phyloP scores from a whole-genome alignment of 2,329 filamentous ascomycete species.

The Nannizziopsis arthrosporioides region DNA sequence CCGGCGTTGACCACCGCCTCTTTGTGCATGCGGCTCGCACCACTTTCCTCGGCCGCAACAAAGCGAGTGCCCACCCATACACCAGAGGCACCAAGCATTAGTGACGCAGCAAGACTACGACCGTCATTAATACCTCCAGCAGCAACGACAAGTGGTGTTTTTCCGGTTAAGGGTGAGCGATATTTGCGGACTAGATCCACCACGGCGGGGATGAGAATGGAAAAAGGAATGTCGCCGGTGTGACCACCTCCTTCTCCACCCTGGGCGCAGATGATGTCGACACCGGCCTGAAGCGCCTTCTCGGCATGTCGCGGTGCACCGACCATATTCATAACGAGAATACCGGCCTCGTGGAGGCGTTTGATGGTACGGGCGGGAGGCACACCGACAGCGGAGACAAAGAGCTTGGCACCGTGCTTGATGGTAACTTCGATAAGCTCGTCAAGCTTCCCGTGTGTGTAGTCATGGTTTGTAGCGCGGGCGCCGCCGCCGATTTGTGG shows the following conservation, averaged over 20 bases:
- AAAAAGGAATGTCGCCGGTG: slow-evolving; percentile 75
- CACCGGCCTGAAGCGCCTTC: slow-evolving; percentile 75
- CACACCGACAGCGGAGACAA: slow-evolving; percentile 80
- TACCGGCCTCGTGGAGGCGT: slow-evolving; percentile 63
- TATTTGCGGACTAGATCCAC: slow-evolving; percentile 71
- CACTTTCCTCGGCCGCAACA: slow-evolving; percentile 70
- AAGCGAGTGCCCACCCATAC: slow-evolving; percentile 95
- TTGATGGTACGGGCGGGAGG: slow-evolving; percentile 64
- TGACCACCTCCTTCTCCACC: slow-evolving; percentile 90
- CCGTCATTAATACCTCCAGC: slow-evolving; percentile 82
- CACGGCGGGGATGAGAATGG: slow-evolving; percentile 75
- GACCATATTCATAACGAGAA: slow-evolving; percentile 95
- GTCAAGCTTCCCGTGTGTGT: slow-evolving; percentile 78
- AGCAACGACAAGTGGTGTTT: slow-evolving; percentile 68
- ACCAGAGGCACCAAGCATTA: slow-evolving; percentile 79
- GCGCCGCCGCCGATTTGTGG: slow-evolving; percentile 77
- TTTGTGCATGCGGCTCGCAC: slow-evolving; percentile 72
- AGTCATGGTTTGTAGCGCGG: slow-evolving; percentile 88
- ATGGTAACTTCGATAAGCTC: slow-evolving; percentile 81
- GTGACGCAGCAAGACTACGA: slow-evolving; percentile 61
- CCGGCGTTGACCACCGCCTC: slow-evolving; percentile 66
- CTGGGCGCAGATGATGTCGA: slow-evolving; percentile 85
- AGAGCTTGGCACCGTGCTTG: slow-evolving; percentile 68
- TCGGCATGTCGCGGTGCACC: slow-evolving; percentile 81
- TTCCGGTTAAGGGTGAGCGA: slow-evolving; percentile 56